These are phyloP conservation scores for Aspergillus affinis DNA, from an alignment of 495 filamentous ascomycete species.

Conservation along the genomic window DNA sequence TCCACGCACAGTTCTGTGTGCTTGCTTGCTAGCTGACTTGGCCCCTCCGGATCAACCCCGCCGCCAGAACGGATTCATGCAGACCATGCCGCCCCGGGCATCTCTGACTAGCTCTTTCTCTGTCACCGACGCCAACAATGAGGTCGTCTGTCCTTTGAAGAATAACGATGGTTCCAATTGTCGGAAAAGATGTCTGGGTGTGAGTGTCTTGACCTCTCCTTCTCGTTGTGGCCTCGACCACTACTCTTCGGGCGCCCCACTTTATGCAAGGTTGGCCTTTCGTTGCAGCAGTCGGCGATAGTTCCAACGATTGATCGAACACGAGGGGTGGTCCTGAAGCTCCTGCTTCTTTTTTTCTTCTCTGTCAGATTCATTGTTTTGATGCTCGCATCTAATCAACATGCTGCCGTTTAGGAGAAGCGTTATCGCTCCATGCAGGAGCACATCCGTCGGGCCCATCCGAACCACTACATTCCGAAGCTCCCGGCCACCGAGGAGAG, in stretches of 20 bases:
- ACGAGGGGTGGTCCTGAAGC: neutral
- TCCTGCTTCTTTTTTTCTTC: neutral
- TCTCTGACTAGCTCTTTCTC: slow-evolving; percentile 89
- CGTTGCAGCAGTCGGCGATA: slow-evolving; percentile 1
- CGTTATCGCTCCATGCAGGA: slow-evolving; percentile 99
- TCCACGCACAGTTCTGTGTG: slow-evolving; percentile 5
- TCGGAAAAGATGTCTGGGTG: slow-evolving; percentile 95
- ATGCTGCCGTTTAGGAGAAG: slow-evolving; percentile 67
- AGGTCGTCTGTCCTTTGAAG: slow-evolving; percentile 93
- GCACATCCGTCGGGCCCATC: slow-evolving; percentile 96
- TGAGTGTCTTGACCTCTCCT: slow-evolving; percentile 55
- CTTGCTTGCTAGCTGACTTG: slow-evolving; percentile 11
- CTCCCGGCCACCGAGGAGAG: slow-evolving; percentile 98
- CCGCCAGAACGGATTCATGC: slow-evolving; percentile 42
- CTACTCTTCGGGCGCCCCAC: slow-evolving; percentile 17
- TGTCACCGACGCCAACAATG: slow-evolving; percentile 86
- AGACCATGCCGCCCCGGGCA: slow-evolving; percentile 80
- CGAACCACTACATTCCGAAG: slow-evolving; percentile 97
- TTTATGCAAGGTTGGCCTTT: slow-evolving; percentile 3
- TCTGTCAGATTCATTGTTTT: slow-evolving; percentile 11
- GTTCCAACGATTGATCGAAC: neutral
- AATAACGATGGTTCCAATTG: slow-evolving; percentile 97
- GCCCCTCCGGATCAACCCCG: slow-evolving; percentile 12
- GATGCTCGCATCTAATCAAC: slow-evolving; percentile 24
- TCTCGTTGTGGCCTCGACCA: slow-evolving; percentile 14